phyloP scores from a whole-genome alignment of 148 eudicot species.

The Silene conica region DNA sequence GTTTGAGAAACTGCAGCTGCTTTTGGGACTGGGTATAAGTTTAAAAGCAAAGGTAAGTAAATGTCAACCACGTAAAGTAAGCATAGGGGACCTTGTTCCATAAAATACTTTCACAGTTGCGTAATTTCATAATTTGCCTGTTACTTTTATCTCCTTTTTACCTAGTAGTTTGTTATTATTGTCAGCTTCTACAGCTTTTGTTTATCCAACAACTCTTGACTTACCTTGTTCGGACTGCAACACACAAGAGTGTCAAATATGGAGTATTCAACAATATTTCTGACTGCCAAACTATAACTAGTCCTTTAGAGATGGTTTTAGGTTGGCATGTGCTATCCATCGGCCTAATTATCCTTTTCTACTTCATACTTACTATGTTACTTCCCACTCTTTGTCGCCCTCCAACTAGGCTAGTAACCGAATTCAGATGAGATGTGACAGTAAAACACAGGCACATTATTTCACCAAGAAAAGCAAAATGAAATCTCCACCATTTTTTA shows the following conservation, averaged over 20 bases:
- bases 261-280: not conserved
- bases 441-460: not conserved
- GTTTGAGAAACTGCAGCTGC: no score
- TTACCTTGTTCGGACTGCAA: no score
- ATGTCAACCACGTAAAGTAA: not conserved
- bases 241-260: no score
- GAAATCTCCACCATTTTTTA: not conserved
- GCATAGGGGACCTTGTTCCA: conserved; percentile 11
- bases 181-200: not conserved
- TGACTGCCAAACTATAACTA: not conserved
- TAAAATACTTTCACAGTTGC: not conserved
- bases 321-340: not conserved
- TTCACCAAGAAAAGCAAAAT: not conserved
- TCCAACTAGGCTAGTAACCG: not conserved
- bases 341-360: not conserved
- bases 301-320: not conserved
- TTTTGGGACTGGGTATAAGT: no score
- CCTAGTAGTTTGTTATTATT: not conserved
- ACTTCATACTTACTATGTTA: not conserved
- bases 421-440: not conserved
- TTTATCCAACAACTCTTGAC: not conserved
- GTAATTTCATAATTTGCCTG: not conserved
- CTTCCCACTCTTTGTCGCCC: not conserved
- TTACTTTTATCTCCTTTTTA: not conserved
- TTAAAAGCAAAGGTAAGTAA: no score